A percentile compares a stretch with the other conserved stretches of the same genome.
Conservation (phyloP, 2,329 filamentous ascomycete genomes). For the Incumbomyces delicatus region DNA sequence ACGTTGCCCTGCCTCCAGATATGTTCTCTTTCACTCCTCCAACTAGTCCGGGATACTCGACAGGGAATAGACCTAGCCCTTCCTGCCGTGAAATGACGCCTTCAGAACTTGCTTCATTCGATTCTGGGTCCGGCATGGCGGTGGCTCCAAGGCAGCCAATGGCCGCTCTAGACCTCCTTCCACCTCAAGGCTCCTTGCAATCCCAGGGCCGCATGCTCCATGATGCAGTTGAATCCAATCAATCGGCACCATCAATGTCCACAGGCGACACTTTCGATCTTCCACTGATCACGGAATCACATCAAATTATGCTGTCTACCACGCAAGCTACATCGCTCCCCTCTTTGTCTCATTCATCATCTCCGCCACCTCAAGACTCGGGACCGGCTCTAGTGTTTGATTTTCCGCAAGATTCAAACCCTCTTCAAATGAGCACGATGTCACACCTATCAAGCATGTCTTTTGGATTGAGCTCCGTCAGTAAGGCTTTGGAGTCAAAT, state of each 20-base stretch:
- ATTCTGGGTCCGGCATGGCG: not conserved
- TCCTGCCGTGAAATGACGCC: slow-evolving; percentile 30
- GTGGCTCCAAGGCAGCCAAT: not conserved
- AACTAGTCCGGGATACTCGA: slow-evolving; percentile 34
- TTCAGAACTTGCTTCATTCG: slow-evolving; percentile 18
- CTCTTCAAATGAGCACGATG: slow-evolving; percentile 1
- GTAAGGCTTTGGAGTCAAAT: slow-evolving; percentile 10
- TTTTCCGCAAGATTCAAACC: slow-evolving; percentile 1
- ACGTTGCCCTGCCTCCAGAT: slow-evolving; percentile 25
- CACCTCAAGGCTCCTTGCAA: not conserved
- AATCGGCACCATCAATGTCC: not conserved
- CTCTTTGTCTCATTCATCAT: slow-evolving; percentile 5
- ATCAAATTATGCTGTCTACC: not conserved
- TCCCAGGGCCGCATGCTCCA: not conserved
- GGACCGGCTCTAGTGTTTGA: slow-evolving; percentile 1
- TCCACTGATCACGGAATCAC: slow-evolving; percentile 8
- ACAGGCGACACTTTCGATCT: slow-evolving; percentile 18
- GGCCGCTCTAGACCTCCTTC: not conserved
- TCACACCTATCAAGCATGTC: slow-evolving; percentile 4
- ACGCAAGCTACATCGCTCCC: slow-evolving; percentile 4
- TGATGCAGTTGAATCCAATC: slow-evolving; percentile 1
- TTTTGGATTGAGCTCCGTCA: slow-evolving; percentile 4
- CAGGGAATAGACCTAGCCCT: slow-evolving; percentile 30
- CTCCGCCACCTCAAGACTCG: slow-evolving; percentile 6
- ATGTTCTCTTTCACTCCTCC: slow-evolving; percentile 40